Evolutionary conservation across 2,329 filamentous ascomycete species (phyloP), one percentile per base, ranked within the genome.

Genomic region (Aaosphaeria pasadenensis): DNA sequence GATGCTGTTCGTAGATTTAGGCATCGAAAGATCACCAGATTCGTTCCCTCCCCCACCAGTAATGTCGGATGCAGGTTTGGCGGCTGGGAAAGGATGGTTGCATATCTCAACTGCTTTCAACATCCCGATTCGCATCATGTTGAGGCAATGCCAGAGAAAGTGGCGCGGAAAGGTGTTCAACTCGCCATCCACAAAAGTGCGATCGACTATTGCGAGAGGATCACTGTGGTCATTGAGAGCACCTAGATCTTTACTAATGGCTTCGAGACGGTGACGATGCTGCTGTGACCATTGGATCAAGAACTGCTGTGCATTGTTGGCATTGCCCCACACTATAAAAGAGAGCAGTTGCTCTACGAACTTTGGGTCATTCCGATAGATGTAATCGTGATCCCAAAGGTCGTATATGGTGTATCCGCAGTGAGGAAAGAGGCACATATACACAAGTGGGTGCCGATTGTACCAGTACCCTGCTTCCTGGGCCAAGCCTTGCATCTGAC

Each of bases 351-450:
- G 46, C n/a, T 55, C 36, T 38, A 66, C 63, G 40, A 66, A 67
- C 1, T 36, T n/a, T 7, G 53, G 48, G 2, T 54, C 51, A n/a
- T 70, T 60, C 6, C 64, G n/a, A 32, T 66, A 57, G 24, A 71
- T 62, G 35, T 71, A 67, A 48, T 51, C 40, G 6, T 51, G 49
- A 41, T 71, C 67, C 62, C 65, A 71, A 6, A 70, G 56, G 44
- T 71, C 67, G 30, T 55, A 31, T 7, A 69, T 60, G 5, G 42
- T 47, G 56, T 57, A 67, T 6, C 52, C 54, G 38, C 52, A 44
- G 6, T 50, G 43, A 4, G 64, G 62, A 35, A 67, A 64, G 43
- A 69, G 61, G 43, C 55, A 55, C 30, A 56, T 48, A 42, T 59
- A 67, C 17, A 60, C 50, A 11, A 49, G 44, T 36, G 59, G 62